Conservation (phyloP, 768 basidiomycete species). For the Suillus discolor region DNA sequence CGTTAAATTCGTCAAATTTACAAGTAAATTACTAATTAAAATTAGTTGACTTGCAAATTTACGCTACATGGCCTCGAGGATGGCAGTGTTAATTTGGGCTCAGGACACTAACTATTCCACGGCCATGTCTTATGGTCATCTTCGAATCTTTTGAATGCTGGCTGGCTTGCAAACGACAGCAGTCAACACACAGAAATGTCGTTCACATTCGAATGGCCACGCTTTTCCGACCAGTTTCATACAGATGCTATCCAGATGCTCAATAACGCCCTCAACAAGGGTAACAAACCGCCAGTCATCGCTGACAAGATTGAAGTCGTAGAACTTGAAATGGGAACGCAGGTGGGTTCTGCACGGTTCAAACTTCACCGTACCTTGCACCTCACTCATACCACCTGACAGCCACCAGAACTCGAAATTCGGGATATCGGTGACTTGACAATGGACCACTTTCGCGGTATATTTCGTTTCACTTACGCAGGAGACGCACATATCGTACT, state of each 20-base stretch:
- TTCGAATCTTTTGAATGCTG: neutral
- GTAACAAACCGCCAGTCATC: constrained; percentile 95
- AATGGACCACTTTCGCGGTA: constrained; percentile 93
- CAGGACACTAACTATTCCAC: too few relatives aligned
- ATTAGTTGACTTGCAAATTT: too few relatives aligned
- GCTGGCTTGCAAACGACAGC: neutral
- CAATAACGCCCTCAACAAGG: constrained; percentile 95
- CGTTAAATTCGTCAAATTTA: too few relatives aligned
- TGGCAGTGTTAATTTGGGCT: too few relatives aligned
- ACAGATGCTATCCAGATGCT: constrained; percentile 96
- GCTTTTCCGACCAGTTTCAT: constrained; percentile 96
- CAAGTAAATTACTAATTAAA: too few relatives aligned
- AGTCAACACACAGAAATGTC: constrained; percentile 53
- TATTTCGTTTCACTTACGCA: constrained; percentile 91
- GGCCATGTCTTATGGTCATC: too few relatives aligned
- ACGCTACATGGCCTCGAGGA: too few relatives aligned
- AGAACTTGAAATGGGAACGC: constrained; percentile 98
- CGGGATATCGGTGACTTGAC: constrained; percentile 98
- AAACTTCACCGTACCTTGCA: neutral
- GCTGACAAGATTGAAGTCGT: constrained; percentile 98
- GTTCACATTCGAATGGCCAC: constrained; percentile 94
- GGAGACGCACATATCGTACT: constrained; percentile 90
- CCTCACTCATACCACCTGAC: constrained; percentile 14
- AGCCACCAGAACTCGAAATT: constrained; percentile 98
- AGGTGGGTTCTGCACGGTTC: constrained; percentile 52